Evolutionary conservation across 345 rosid genomes (phyloP).

Genomic region (Trapa bicornis): DNA sequence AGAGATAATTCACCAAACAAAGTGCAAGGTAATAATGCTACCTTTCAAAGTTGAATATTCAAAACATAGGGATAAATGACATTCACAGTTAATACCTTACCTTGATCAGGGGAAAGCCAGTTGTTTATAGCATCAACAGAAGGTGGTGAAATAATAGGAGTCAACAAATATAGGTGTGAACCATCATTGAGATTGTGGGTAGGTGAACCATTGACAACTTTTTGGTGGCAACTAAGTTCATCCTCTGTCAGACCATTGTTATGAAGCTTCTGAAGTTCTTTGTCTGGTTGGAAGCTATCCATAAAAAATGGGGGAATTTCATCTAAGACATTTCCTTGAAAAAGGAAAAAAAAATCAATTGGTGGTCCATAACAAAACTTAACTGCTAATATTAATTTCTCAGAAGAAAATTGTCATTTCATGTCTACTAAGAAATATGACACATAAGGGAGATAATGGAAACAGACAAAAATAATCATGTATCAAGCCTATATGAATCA

Average conservation of each 20-base stretch:
- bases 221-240: conserved; percentile 16
- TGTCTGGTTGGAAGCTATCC: conserved; percentile 16
- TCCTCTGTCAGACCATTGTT: conserved; percentile 8
- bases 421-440: background rate
- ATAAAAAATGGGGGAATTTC: conserved; percentile 34
- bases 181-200: conserved; percentile 67
- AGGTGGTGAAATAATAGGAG: conserved; percentile 67
- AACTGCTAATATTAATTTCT: background rate
- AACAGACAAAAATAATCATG: background rate
- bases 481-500: background rate
- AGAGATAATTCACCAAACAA: background rate
- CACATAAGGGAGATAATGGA: background rate
- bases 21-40: conserved; percentile 9
- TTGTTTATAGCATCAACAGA: conserved; percentile 35
- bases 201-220: conserved; percentile 45
- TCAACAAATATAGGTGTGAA: conserved; percentile 52
- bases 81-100: conserved; percentile 16
- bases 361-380: conserved; percentile 12
- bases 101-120: conserved; percentile 45
- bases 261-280: conserved; percentile 16
- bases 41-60: conserved; percentile 22
- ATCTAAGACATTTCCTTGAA: conserved; percentile 25
- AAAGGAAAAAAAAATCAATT: conserved; percentile 13
- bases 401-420: background rate
- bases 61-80: background rate